Conservation (phyloP, 345 rosid genomes). For the Camelina sativa region DNA sequence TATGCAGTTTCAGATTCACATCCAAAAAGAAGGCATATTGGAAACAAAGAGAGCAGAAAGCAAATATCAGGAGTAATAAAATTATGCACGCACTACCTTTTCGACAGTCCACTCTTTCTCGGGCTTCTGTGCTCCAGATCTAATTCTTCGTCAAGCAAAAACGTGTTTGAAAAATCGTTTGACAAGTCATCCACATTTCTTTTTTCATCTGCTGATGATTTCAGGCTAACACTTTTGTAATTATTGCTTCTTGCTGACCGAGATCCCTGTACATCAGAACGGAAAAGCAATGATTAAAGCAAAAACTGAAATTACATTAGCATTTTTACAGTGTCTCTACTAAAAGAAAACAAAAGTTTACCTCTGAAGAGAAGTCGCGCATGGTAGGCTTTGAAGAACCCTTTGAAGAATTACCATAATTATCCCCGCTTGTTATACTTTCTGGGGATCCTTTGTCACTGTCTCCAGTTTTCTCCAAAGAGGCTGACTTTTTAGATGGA, state of each 20-base stretch:
- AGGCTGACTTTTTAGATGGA: conserved; percentile 47
- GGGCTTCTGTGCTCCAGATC: conserved; percentile 77
- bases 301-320: conserved; percentile 36
- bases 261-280: conserved; percentile 43
- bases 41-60: conserved; percentile 17
- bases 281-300: conserved; percentile 17
- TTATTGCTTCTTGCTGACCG: conserved; percentile 44
- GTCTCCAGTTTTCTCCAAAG: conserved; percentile 48
- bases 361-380: conserved; percentile 29
- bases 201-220: conserved; percentile 37
- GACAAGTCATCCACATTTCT: conserved; percentile 58
- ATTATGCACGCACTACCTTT: conserved; percentile 55
- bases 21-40: neutral
- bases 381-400: conserved; percentile 23
- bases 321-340: conserved; percentile 41
- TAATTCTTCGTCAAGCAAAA: conserved; percentile 94
- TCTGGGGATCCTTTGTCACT: conserved; percentile 40
- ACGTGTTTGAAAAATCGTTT: conserved; percentile 74
- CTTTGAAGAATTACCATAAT: conserved; percentile 29
- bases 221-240: conserved; percentile 40
- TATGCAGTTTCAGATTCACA: conserved; percentile 18
- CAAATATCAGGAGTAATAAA: conserved; percentile 25
- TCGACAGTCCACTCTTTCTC: conserved; percentile 52
- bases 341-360: conserved; percentile 31
- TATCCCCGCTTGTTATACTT: conserved; percentile 37